phyloP scores from a whole-genome alignment of 371 early-diverging fungal genomes.

The Lichtheimia ramosa region DNA sequence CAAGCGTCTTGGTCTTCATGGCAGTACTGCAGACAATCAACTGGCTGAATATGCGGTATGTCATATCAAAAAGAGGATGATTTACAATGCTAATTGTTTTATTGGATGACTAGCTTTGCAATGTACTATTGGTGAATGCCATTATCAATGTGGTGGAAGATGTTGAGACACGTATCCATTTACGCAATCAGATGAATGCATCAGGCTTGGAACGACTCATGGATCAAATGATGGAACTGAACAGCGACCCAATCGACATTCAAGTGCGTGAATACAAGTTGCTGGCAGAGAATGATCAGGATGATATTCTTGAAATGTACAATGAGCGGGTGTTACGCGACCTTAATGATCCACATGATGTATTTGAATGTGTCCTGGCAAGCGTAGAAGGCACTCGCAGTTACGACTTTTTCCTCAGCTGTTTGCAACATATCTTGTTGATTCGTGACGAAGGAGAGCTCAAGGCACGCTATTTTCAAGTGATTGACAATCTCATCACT shows the following conservation, averaged over 20 bases:
- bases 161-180: constrained; percentile 73
- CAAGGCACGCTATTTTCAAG: constrained; percentile 73
- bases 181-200: constrained; percentile 76
- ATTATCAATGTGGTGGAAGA: constrained; percentile 81
- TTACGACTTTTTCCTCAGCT: constrained; percentile 77
- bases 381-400: constrained; percentile 76
- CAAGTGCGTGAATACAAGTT: constrained; percentile 76
- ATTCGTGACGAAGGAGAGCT: constrained; percentile 64
- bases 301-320: constrained; percentile 77
- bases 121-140: constrained; percentile 82
- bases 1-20: constrained; percentile 57
- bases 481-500: constrained; percentile 78
- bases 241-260: constrained; percentile 68
- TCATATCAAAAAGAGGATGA: not conserved
- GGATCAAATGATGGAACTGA: constrained; percentile 69
- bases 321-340: constrained; percentile 75
- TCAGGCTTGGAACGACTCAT: constrained; percentile 74
- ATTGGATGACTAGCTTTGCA: constrained; percentile 53
- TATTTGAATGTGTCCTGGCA: constrained; percentile 73
- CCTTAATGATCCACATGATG: constrained; percentile 78
- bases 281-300: constrained; percentile 76
- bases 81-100: no score
- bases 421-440: constrained; percentile 75
- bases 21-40: constrained; percentile 64
- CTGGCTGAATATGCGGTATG: constrained; percentile 73